Conservation (phyloP, 2,329 filamentous ascomycete species). For the Sporothrix schenckii region DNA sequence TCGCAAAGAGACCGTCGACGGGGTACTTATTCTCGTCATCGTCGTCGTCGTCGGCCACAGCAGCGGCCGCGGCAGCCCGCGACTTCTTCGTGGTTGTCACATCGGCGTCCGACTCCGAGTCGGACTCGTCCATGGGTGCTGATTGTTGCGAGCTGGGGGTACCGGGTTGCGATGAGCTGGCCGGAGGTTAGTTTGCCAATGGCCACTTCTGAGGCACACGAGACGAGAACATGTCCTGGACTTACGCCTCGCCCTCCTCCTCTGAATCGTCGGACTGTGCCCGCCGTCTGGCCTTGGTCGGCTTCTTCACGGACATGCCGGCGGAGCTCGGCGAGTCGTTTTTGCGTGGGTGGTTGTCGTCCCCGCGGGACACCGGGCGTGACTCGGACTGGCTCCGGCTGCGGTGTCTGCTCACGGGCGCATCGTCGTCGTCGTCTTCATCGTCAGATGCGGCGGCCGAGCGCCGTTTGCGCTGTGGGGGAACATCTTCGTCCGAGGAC, state of each 20-base stretch:
- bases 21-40: slow-evolving; percentile 73
- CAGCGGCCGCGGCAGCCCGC: slow-evolving; percentile 18
- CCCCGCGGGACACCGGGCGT: slow-evolving; percentile 54
- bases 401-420: slow-evolving; percentile 57
- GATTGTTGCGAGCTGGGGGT: slow-evolving; percentile 77
- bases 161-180: slow-evolving; percentile 69
- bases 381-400: slow-evolving; percentile 55
- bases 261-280: slow-evolving; percentile 57
- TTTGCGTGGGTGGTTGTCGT: slow-evolving; percentile 46
- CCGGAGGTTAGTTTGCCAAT: background rate
- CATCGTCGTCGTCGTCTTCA: slow-evolving; percentile 61
- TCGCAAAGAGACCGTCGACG: slow-evolving; percentile 82
- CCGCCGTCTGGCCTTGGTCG: slow-evolving; percentile 56
- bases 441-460: slow-evolving; percentile 70
- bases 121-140: slow-evolving; percentile 86
- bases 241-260: slow-evolving; percentile 84
- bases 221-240: background rate
- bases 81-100: slow-evolving; percentile 43
- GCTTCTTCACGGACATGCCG: slow-evolving; percentile 42
- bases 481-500: slow-evolving; percentile 62
- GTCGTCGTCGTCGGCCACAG: slow-evolving; percentile 44
- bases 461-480: slow-evolving; percentile 35
- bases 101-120: slow-evolving; percentile 70
- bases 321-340: slow-evolving; percentile 44
- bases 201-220: background rate